Evolutionary conservation across 2,329 filamentous ascomycete species (phyloP), one percentile per base, ranked within the genome.

Genomic region (Microsporum canis): DNA sequence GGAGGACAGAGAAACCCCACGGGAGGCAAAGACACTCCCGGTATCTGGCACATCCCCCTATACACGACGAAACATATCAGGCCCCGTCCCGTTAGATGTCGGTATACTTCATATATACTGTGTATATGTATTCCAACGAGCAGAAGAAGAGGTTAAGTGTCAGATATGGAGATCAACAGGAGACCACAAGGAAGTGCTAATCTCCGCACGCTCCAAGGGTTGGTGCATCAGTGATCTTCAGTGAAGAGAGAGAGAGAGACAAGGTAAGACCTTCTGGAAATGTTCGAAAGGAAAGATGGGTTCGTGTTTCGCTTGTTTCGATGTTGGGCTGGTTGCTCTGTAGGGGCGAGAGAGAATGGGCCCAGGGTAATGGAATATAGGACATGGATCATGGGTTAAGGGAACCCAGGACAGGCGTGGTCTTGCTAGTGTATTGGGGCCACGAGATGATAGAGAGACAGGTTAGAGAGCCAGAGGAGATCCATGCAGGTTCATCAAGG

Each of bases 191-290:
- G 49, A 53, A 53, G 49, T 33, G 27, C 49, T 53, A 53, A 53
- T 53, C 49, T 53, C 49, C 49, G 49, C 49, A 53, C 49, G 31
- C 49, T 53, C 43, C 43, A 47, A 47, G 43, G 43, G 43, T 27
- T 17, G 23, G 23, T 17, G 43, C 43, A 47, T 47, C 43, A 47
- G 43, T 17, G 43, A 47, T 47, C 43, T 7, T 29, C 43, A 43
- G 14, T 14, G 39, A n/a, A 43, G 39, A 43, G 5, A 41, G 12
- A 43, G 38, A 41, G 39, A 43, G 39, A 43, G 14, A 43, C n/a
- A n/a, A 14, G 45, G 17, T 23, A 17, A 51, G 27, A 23, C 4
- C 49, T 53, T 53, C 49, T 53, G 49, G 49, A 53, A 53, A 34
- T n/a, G 31, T 53, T 53, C 49, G 49, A 53, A 10, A 12, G 23